Conservation (phyloP, 306 rosid genomes). For the Fagus crenata region DNA sequence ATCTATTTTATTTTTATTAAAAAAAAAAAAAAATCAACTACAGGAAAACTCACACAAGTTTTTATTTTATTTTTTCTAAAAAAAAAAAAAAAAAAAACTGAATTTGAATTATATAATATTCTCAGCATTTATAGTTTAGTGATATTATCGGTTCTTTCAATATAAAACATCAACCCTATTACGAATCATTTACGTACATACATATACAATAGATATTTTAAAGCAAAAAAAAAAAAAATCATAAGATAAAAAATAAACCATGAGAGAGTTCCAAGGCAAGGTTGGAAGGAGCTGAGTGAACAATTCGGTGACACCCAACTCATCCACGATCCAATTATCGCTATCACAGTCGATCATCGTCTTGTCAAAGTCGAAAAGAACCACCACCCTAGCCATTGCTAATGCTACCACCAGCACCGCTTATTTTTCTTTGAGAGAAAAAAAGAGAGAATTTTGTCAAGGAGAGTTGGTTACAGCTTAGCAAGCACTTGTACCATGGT, state of each 20-base stretch:
- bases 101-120: not conserved
- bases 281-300: conserved; percentile 57
- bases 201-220: no score
- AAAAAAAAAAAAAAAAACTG: no score
- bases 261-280: conserved; percentile 59
- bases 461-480: no score
- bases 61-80: not conserved
- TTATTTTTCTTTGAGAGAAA: no score
- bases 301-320: conserved; percentile 41
- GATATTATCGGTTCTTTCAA: no score
- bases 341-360: conserved; percentile 67
- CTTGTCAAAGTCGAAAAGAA: conserved; percentile 66
- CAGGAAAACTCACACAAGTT: not conserved
- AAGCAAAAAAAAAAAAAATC: not conserved
- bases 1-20: no score
- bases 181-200: no score
- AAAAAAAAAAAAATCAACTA: not conserved
- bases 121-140: not conserved
- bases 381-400: conserved; percentile 9
- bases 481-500: no score
- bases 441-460: no score
- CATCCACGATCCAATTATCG: conserved; percentile 69
- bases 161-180: no score
- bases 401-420: no score
- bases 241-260: conserved; percentile 32